Conservation (phyloP, 2,329 filamentous ascomycete genomes). For the Microdochium bolleyi region DNA sequence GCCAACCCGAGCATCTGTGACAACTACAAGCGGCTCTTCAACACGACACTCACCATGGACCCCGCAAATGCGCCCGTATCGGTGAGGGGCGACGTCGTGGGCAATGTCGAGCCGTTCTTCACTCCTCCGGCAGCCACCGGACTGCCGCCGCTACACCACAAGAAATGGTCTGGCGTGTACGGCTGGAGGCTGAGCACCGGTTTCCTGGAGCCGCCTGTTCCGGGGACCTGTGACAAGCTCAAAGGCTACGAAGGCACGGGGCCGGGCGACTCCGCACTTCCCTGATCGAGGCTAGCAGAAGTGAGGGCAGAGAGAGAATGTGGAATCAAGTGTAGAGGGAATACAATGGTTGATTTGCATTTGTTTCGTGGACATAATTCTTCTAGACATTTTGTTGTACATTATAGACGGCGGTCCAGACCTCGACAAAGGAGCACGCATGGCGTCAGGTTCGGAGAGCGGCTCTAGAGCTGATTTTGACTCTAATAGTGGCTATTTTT, state of each 20-base stretch:
- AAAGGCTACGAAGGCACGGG: not conserved
- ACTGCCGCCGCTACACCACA: not conserved
- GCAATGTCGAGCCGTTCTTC: slow-evolving; percentile 16
- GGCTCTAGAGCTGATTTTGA: too few species aligned
- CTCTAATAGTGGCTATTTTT: too few species aligned
- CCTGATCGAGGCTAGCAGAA: not conserved
- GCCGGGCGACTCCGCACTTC: not conserved
- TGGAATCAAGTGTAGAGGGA: too few species aligned
- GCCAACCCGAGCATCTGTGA: slow-evolving; percentile 31
- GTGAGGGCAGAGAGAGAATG: not conserved
- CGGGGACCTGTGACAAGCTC: not conserved
- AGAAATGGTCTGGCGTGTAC: slow-evolving; percentile 9
- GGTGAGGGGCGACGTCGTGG: slow-evolving; percentile 13
- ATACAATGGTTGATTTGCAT: not conserved
- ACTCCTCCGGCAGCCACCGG: not conserved
- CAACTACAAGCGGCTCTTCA: slow-evolving; percentile 33
- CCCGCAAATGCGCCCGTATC: slow-evolving; percentile 14
- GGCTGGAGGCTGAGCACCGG: slow-evolving; percentile 14
- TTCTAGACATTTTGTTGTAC: too few species aligned
- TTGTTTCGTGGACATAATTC: too few species aligned
- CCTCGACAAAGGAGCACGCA: too few species aligned
- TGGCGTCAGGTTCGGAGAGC: too few species aligned
- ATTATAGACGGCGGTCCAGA: too few species aligned
- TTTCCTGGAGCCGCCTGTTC: slow-evolving; percentile 13
- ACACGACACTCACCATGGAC: slow-evolving; percentile 30